Evolutionary conservation across 2,329 filamentous ascomycete species (phyloP), one percentile per base, ranked within the genome.

Genomic region (Alternaria triticimaculans): DNA sequence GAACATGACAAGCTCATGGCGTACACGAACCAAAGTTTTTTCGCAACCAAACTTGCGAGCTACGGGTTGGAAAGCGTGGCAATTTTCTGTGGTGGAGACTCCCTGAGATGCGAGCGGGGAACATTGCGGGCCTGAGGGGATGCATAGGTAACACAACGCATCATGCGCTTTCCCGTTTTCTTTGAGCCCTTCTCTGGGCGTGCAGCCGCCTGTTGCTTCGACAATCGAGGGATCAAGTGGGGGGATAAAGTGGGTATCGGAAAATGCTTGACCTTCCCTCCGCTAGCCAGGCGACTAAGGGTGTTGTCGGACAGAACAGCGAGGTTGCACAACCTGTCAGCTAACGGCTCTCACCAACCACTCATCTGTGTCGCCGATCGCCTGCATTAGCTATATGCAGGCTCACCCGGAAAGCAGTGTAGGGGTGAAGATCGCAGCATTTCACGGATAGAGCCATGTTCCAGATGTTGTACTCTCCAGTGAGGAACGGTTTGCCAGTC

Each of bases 371-470:
- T 48, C 44, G 50, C 54, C 74, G 71, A 75, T 72, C 71, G 70
- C 64, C 68, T 58, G 74, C 73, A 70, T 63, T 73, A 73, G 72
- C 64, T 65, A 58, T 64, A 69, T 75, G 72, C 72, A 74, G 49
- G 63, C 55, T 53, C 48, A 63, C 43, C 73, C 69, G 65, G 61
- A 68, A 71, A 62, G 58, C 62, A 70, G 72, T 54, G 66, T 66
- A 66, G 60, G 64, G 63, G 55, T 54, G 53, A 50, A 60, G 65
- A 45, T 44, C 26, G 43, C 60, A 63, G 51, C 61, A 62, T 61
- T 63, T 53, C 63, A 15, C 45, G 37, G 25, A 46, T 57, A 57
- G 61, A 68, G 57, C 64, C 55, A 64, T 63, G 67, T 71, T 70
- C 69, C 64, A 68, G 60, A 64, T 59, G 60, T 61, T 55, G 72